Evolutionary conservation across 176 grass and related monocot genomes (phyloP).

Genomic region (Puya raimondii): DNA sequence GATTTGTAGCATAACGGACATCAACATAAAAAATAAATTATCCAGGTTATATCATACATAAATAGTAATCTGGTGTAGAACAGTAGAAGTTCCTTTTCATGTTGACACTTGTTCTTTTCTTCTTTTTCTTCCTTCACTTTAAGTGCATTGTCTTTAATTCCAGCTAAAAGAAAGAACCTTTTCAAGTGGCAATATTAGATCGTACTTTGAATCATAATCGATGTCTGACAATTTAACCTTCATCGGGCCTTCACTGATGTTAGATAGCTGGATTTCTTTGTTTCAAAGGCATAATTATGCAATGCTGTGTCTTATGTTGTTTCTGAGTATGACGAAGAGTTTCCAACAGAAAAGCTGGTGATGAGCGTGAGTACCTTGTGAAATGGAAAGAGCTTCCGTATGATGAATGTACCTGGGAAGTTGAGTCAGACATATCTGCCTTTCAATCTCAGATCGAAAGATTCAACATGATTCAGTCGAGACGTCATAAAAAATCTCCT

Average conservation of each 20-base stretch:
- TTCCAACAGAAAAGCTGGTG: slow-evolving; percentile 45
- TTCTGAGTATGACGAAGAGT: not conserved
- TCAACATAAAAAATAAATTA: no score
- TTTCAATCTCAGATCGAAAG: slow-evolving; percentile 83
- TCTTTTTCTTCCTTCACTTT: no score
- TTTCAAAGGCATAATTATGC: not conserved
- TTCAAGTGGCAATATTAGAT: no score
- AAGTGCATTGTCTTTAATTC: no score
- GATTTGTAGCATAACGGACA: no score
- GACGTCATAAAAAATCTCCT: slow-evolving; percentile 43
- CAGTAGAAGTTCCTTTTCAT: no score
- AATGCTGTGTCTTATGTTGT: not conserved
- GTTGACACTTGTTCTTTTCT: no score
- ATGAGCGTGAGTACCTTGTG: slow-evolving; percentile 53
- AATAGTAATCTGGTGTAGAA: no score
- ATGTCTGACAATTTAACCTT: no score
- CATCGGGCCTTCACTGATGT: not conserved
- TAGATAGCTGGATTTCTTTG: not conserved
- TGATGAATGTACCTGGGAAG: slow-evolving; percentile 96
- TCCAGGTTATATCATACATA: no score
- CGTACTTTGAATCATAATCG: no score
- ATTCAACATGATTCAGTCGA: slow-evolving; percentile 56
- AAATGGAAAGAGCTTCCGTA: slow-evolving; percentile 99
- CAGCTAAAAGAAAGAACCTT: no score
- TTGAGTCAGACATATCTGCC: slow-evolving; percentile 59